Base-by-base conservation (phyloP, 768 basidiomycete species). In the Leccinum incarnatum region DNA sequence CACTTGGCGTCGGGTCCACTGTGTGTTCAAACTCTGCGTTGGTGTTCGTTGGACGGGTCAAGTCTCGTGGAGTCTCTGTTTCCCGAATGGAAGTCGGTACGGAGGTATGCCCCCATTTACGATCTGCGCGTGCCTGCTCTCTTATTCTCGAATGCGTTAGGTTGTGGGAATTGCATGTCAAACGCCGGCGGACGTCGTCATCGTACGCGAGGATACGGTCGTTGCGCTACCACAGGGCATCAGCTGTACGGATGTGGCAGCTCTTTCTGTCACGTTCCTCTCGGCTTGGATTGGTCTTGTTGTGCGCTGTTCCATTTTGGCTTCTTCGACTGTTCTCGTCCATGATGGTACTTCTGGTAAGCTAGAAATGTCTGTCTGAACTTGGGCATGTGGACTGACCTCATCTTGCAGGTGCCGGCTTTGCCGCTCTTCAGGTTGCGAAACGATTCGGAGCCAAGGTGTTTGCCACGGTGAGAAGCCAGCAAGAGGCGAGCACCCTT, bases 261-360 rank as follows among this genome's bases (percentile, higher is more conserved):
- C 64, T 32, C 37, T 72, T 3, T 58, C 70, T 32, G 21, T 56
- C 37, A 54, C 63, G 1, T 65, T 72, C 62, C 64, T 71, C 25
- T 47, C 70, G 4, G 57, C 70, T 11, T 72, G 70, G 70, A 63
- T 69, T 15, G 71, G 71, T 46, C 59, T 72, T 27, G 61, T 66
- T 15, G 48, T 46, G 2, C 63, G 62, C 19, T 65, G 58, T 46
- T 53, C 58, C 12, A 59, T 72, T 45, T 60, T 61, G 0, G 45
- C 68, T 4, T 59, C 61, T 53, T 72, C 70, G 10, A 59, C 59
- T 3, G 57, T 72, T 23, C 64, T 72, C 5, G 53, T 72, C 19
- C 70, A 72, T 17, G 67, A 71, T 49, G 71, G 63, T 14, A 30
- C 60, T 32, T 71, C 70, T 54, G 63, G 70, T 71, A 56, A n/a